Conservation (phyloP, 1,139 yeast genomes). For the Yamadazyma trypodendri region DNA sequence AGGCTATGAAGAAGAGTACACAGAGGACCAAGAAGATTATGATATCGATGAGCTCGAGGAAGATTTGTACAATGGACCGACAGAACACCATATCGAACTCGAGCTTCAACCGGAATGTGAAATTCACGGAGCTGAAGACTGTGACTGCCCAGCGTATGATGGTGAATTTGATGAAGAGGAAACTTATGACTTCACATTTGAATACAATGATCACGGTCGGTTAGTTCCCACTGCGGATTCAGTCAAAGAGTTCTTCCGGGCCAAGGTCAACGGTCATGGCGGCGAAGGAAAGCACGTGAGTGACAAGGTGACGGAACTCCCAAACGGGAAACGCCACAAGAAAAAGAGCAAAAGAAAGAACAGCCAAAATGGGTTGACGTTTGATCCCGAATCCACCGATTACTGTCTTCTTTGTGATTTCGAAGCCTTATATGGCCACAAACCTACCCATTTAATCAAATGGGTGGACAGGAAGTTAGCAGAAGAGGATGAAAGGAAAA, state of each 20-base stretch:
- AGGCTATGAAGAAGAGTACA: conserved; percentile 12
- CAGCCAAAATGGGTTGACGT: conserved; percentile 4
- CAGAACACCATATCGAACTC: conserved; percentile 44
- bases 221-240: conserved; percentile 42
- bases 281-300: conserved; percentile 9
- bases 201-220: conserved; percentile 43
- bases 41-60: conserved; percentile 37
- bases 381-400: conserved; percentile 15
- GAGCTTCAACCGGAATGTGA: conserved; percentile 38
- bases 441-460: conserved; percentile 23
- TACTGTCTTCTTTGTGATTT: conserved; percentile 18
- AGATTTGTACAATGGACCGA: conserved; percentile 24
- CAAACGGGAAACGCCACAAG: conserved; percentile 10
- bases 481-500: conserved; percentile 4
- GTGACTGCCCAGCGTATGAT: conserved; percentile 32
- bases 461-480: conserved; percentile 7
- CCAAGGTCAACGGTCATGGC: conserved; percentile 23
- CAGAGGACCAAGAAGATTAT: conserved; percentile 34
- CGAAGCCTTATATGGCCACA: conserved; percentile 16
- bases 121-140: conserved; percentile 29
- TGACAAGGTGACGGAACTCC: conserved; percentile 11
- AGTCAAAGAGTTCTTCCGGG: conserved; percentile 38
- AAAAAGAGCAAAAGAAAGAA: conserved; percentile 10
- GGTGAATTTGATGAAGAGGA: conserved; percentile 27
- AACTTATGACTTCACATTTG: conserved; percentile 46